Evolutionary conservation across 2,329 filamentous ascomycete genomes (phyloP).

Genomic region (Chaetomium strumarium): DNA sequence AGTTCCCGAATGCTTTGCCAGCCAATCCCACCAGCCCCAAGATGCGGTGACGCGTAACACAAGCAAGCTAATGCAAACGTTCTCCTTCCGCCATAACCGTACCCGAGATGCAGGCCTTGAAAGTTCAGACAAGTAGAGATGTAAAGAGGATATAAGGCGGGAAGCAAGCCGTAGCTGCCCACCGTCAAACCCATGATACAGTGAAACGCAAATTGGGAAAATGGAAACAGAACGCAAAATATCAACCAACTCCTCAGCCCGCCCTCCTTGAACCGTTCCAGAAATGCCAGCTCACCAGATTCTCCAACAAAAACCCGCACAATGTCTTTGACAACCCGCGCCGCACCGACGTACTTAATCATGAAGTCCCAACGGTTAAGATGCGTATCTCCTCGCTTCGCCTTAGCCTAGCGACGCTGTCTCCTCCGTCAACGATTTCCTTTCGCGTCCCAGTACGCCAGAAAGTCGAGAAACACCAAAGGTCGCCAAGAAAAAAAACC

Average conservation of each 20-base stretch:
- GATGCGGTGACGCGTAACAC: conserved; percentile 8
- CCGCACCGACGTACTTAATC: conserved; percentile 29
- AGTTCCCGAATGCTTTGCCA: conserved; percentile 23
- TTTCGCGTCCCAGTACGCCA: no score
- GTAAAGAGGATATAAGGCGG: conserved; percentile 16
- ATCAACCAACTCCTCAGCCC: conserved; percentile 34
- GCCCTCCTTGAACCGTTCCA: conserved; percentile 13
- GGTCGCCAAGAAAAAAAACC: conserved; percentile 10
- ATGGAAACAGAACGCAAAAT: conserved; percentile 11
- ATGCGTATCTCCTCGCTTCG: no score
- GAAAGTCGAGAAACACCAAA: conserved; percentile 22
- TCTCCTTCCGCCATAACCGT: conserved; percentile 15
- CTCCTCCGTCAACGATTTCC: no score
- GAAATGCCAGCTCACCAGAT: conserved; percentile 25
- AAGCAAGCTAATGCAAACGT: conserved; percentile 9
- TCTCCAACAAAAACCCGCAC: conserved; percentile 26
- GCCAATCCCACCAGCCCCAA: conserved; percentile 17
- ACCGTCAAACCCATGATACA: conserved; percentile 23
- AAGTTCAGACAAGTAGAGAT: conserved; percentile 11
- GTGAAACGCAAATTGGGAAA: conserved; percentile 20
- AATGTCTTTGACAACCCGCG: conserved; percentile 25
- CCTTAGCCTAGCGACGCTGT: no score
- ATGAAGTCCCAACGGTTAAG: conserved; percentile 29
- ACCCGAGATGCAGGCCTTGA: conserved; percentile 24
- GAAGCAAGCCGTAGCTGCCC: conserved; percentile 11